Percentiles rank a stretch among this genome's conserved stretches.
phyloP scores from a whole-genome alignment of 495 filamentous ascomycete species.

The Tuber magnatum region DNA sequence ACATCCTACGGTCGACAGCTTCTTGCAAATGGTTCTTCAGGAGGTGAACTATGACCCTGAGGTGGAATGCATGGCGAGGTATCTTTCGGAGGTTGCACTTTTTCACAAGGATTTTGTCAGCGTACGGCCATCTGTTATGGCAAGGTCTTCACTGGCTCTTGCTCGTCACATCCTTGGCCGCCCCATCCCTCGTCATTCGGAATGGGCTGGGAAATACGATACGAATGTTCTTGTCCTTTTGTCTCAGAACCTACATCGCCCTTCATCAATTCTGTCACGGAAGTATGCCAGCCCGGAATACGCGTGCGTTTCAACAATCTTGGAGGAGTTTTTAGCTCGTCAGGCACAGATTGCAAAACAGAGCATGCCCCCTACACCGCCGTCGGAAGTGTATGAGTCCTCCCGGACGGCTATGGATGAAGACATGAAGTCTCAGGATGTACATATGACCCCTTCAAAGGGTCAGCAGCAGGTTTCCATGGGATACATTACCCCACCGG shows the following conservation, averaged over 20 bases:
- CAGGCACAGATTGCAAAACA: conserved; percentile 66
- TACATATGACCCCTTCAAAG: conserved; percentile 78
- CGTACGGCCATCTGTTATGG: conserved; percentile 80
- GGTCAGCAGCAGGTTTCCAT: conserved; percentile 59
- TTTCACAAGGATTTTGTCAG: conserved; percentile 96
- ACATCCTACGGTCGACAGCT: conserved; percentile 89
- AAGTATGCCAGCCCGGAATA: conserved; percentile 81
- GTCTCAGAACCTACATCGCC: conserved; percentile 79
- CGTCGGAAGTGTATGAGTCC: conserved; percentile 50
- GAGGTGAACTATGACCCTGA: conserved; percentile 65
- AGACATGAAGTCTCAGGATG: conserved; percentile 38
- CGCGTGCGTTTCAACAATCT: conserved; percentile 68
- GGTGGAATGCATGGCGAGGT: conserved; percentile 88
- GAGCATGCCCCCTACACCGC: conserved; percentile 60
- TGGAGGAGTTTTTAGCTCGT: conserved; percentile 78
- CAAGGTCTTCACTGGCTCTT: conserved; percentile 74
- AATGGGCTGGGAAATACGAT: conserved; percentile 79
- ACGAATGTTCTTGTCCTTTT: conserved; percentile 66
- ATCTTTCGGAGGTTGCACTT: conserved; percentile 86
- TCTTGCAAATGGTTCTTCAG: conserved; percentile 68
- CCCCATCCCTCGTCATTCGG: conserved; percentile 62
- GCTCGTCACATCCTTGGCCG: conserved; percentile 78
- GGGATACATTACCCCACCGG: conserved; percentile 88
- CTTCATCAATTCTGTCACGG: conserved; percentile 73
- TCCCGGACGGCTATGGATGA: conserved; percentile 51